Evolutionary conservation across 176 grass and related monocot genomes (phyloP).

Genomic region (Eleusine coracana): DNA sequence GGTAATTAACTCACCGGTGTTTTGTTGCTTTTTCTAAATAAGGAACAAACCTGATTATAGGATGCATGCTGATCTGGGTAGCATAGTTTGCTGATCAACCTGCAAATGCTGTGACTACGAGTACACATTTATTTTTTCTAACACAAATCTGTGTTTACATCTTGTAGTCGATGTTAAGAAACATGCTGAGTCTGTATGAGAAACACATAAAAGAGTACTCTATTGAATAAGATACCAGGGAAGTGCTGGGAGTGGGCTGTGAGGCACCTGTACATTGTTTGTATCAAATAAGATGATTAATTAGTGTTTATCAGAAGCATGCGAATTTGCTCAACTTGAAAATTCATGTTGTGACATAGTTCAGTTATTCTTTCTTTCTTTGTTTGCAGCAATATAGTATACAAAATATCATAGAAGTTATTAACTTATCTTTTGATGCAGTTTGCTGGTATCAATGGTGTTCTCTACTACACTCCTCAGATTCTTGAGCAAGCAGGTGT

Average conservation of each 20-base stretch:
- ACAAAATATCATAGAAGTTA: background rate
- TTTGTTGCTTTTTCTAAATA: conserved; percentile 8
- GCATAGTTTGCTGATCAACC: conserved; percentile 4
- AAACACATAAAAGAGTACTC: conserved; percentile 1
- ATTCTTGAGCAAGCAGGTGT: conserved; percentile 99
- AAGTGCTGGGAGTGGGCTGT: background rate
- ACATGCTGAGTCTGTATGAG: background rate
- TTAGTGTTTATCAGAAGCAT: background rate
- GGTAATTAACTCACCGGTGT: background rate
- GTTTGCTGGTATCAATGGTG: conserved; percentile 99
- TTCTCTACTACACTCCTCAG: conserved; percentile 98
- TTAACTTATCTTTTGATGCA: conserved; percentile 42
- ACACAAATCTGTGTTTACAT: conserved; percentile 14
- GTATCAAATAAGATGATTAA: background rate
- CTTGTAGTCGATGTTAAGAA: conserved; percentile 22
- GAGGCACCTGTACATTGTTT: background rate
- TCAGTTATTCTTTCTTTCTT: background rate
- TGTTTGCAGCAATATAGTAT: background rate
- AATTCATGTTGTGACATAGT: background rate
- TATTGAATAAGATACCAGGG: conserved; percentile 7
- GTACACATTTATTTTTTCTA: background rate
- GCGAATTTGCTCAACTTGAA: background rate
- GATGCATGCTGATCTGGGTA: conserved; percentile 25
- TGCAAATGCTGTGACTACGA: background rate
- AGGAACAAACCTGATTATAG: background rate